These are phyloP conservation scores for Amanita jacksonii DNA, from an alignment of 768 basidiomycete genomes.

Conservation along the genomic window DNA sequence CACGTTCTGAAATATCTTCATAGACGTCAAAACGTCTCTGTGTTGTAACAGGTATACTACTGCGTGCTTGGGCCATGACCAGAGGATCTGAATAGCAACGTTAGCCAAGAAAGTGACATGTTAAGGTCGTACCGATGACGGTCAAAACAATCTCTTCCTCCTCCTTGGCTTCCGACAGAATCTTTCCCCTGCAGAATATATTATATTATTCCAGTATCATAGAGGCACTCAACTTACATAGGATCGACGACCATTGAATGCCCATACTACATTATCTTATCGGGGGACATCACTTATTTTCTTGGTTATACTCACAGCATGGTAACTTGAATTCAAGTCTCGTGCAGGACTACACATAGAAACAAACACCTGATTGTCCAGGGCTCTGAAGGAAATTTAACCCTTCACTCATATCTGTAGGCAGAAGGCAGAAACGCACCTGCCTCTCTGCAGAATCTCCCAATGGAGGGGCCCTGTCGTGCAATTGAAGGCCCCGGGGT, in stretches of 20 bases:
- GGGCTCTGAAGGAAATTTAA: conserved; percentile 52
- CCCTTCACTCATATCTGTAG: not conserved
- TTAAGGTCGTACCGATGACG: conserved; percentile 58
- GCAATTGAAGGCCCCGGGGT: conserved; percentile 91
- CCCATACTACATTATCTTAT: conserved; percentile 51
- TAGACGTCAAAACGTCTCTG: conserved; percentile 95
- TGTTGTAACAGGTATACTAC: conserved; percentile 83
- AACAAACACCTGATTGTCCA: conserved; percentile 96
- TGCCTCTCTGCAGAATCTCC: conserved; percentile 80
- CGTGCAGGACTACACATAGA: conserved; percentile 95
- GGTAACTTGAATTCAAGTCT: conserved; percentile 72
- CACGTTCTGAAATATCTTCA: conserved; percentile 39
- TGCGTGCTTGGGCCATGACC: conserved; percentile 53
- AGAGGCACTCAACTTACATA: conserved; percentile 41
- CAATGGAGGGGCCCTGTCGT: conserved; percentile 96
- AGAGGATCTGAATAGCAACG: conserved; percentile 34
- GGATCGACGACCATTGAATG: conserved; percentile 91
- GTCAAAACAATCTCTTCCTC: conserved; percentile 71
- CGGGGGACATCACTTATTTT: not conserved
- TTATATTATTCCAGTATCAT: conserved; percentile 7
- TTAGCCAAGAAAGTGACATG: not conserved
- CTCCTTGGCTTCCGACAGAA: conserved; percentile 67
- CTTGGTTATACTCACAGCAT: conserved; percentile 40
- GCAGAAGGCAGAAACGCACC: conserved; percentile 35
- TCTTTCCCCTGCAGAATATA: conserved; percentile 48